Base-by-base conservation (phyloP, 2,329 filamentous ascomycete genomes). In the Cladophialophora exuberans region DNA sequence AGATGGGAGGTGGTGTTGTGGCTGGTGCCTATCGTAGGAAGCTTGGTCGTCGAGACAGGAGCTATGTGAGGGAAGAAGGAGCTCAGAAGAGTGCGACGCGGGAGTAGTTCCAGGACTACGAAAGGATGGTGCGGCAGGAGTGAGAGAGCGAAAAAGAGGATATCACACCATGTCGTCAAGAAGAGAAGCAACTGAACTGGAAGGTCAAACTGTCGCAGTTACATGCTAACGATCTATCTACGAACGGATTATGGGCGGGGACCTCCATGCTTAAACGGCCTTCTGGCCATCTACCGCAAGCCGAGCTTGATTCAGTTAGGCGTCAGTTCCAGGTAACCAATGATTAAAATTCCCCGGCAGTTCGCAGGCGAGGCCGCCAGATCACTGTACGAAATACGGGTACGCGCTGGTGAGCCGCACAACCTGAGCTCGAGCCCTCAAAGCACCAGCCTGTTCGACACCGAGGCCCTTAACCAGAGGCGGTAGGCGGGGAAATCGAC, bases 21-120 rank as follows among this genome's bases (percentile, higher is more conserved):
- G 56, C 59, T 55, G 53, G 38, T 44, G 59, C 62, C 59, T 61
- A 54, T 58, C n/a, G 17, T 11, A 23, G 33, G 48, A 20, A 56
- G 47, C 54, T 61, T 46, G 47, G 35, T 54, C 38, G 51, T 50
- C 38, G 50, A 55, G 36, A n/a, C 15, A 20, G 44, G 3, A 28
- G 45, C 10, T 17, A 36, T 10, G 13, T 36, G 15, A 22, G 30
- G 23, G 20, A 23, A 26, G 31, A n/a, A 18, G 44, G 26, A 44
- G 20, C 17, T 26, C 20, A 31, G 28, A 36, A 44, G 25, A 25
- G 28, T 25, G 26, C 25, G 28, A 9, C 10, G n/a, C n/a, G n/a
- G n/a, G n/a, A n/a, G n/a, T n/a, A n/a, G n/a, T 22, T 42, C 17
- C 13, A 42, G 15, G 10, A 4, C 15, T 20, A 15, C 13, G 13